Evolutionary conservation across 352 stramenopile species (phyloP), one percentile per base, ranked within the genome.

Genomic region (Globisporangium parvum): DNA sequence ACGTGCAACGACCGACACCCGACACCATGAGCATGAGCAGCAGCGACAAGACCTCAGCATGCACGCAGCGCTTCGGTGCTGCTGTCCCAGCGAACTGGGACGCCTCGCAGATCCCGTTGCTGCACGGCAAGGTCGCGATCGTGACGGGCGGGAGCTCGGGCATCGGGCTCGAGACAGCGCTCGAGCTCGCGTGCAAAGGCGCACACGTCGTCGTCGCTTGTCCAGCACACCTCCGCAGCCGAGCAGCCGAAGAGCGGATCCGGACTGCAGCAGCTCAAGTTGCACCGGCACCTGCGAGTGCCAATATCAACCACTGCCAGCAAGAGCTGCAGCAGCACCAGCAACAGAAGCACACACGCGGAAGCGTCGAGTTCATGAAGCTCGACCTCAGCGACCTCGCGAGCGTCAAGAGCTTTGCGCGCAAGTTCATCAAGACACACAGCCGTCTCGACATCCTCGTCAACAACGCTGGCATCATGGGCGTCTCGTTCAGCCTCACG

Each of bases 401-500:
- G 14, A 62, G 59, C 24, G 63, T 77, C 49, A 63, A 61, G 42
- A 51, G 42, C 23, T 82, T 82, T 49, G 63, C 61, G 35, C 51
- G 57, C 14, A 58, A 64, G 31, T 73, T 75, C 45, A 40, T 62
- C 20, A 59, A 69, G 44, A 69, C 60, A 9, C 35, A 65, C 44
- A 59, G 35, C 5, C 67, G 55, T 0, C 51, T 79, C 18, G 60
- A 76, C 45, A 64, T 79, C 12, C 59, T 79, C 17, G 44, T 79
- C 50, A 74, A 75, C 59, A 79, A 79, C 26, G 70, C 70, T 14
- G 70, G 62, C 40, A 67, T 80, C 24, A 67, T 71, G 51, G 46
- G 47, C 20, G 21, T 55, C 20, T 31, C 52, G 26, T 59, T 65
- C 44, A 41, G 18, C 3, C 49, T 56, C 31, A 73, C 61, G 2